These are phyloP conservation scores for Mycena indigotica DNA, from an alignment of 768 basidiomycete species.

Conservation along the genomic window DNA sequence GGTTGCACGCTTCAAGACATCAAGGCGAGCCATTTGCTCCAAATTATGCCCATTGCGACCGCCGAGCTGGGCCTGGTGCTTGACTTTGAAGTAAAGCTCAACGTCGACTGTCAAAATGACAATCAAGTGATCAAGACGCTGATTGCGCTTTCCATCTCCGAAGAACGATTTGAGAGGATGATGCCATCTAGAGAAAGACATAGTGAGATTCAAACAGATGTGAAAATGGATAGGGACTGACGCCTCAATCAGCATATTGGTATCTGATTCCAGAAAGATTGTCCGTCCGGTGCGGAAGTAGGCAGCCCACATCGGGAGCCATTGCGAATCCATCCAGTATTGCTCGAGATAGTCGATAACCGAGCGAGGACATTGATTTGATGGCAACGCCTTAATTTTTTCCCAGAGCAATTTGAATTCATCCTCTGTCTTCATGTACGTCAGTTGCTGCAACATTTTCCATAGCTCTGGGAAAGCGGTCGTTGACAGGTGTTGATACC, in stretches of 20 bases:
- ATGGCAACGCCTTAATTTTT: conserved; percentile 16
- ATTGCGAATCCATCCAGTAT: conserved; percentile 19
- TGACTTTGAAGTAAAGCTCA: conserved; percentile 15
- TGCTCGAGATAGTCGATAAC: conserved; percentile 19
- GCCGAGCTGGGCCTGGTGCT: conserved; percentile 16
- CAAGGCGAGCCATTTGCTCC: conserved; percentile 17
- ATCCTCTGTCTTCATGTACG: conserved; percentile 10
- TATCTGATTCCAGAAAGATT: conserved; percentile 22
- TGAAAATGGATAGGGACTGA: background rate
- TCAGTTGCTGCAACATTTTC: conserved; percentile 24
- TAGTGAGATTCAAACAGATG: too few species aligned
- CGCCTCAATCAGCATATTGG: conserved; percentile 32
- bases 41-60: conserved; percentile 26
- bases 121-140: conserved; percentile 25
- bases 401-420: conserved; percentile 24
- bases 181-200: conserved; percentile 25
- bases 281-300: conserved; percentile 9
- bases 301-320: conserved; percentile 25
- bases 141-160: conserved; percentile 24
- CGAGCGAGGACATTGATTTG: background rate
- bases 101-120: conserved; percentile 19
- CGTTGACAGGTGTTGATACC: conserved; percentile 27
- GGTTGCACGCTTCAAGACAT: too few species aligned
- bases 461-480: conserved; percentile 19
- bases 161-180: conserved; percentile 30